phyloP scores from a whole-genome alignment of 257 asterid species.

The Petunia axillaris region DNA sequence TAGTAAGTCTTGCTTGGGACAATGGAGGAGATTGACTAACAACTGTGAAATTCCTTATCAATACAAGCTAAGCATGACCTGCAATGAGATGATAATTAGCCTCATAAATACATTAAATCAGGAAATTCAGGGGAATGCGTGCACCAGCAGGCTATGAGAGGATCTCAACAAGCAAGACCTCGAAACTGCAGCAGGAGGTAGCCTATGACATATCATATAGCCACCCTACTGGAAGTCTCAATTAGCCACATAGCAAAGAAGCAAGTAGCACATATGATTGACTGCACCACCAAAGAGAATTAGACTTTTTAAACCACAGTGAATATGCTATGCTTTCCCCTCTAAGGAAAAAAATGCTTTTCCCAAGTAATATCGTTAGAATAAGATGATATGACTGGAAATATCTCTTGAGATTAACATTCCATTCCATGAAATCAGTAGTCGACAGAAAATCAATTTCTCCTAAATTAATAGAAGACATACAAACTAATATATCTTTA shows the following conservation, averaged over 20 bases:
- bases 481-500: slow-evolving; percentile 4
- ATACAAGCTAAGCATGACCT: neutral
- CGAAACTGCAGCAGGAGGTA: neutral
- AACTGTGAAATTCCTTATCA: neutral
- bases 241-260: neutral
- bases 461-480: neutral
- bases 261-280: neutral
- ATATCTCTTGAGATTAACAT: neutral
- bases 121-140: neutral
- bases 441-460: neutral
- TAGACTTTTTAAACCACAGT: neutral
- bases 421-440: slow-evolving; percentile 11
- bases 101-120: slow-evolving; percentile 1
- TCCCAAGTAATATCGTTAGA: neutral
- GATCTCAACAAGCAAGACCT: neutral
- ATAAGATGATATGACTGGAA: neutral
- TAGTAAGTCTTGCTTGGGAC: too few relatives aligned
- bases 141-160: neutral
- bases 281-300: too few relatives aligned
- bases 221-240: neutral
- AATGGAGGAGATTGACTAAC: neutral
- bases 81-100: neutral
- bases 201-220: neutral
- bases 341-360: neutral
- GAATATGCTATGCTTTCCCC: neutral